These are phyloP conservation scores for Camellia granthamiana DNA, from an alignment of 148 eudicot genomes.

Conservation along the genomic window DNA sequence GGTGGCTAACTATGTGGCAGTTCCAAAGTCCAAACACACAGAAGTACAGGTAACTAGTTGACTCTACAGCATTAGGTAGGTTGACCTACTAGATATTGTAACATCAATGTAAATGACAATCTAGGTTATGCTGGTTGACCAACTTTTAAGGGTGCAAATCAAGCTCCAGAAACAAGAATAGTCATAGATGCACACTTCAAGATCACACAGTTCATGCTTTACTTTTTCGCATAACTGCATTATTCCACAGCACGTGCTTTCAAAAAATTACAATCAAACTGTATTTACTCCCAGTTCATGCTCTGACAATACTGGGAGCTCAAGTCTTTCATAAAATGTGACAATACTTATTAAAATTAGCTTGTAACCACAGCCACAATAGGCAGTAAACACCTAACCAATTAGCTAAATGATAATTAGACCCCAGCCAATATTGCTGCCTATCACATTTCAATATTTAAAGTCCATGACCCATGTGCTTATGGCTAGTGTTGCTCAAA, in stretches of 20 bases:
- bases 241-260: neutral
- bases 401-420: neutral
- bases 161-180: constrained; percentile 1
- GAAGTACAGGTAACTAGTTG: neutral
- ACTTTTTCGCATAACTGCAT: neutral
- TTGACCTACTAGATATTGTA: neutral
- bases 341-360: neutral
- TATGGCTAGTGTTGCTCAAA: neutral
- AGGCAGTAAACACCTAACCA: neutral
- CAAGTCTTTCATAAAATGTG: neutral
- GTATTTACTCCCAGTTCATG: neutral
- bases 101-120: constrained; percentile 1
- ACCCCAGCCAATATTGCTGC: neutral
- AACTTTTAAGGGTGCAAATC: neutral
- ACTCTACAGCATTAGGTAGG: neutral
- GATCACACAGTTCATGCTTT: neutral
- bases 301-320: too few relatives aligned
- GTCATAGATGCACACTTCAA: neutral
- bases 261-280: neutral
- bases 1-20: neutral
- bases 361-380: neutral
- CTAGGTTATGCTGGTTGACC: neutral
- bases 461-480: neutral
- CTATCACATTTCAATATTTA: neutral
- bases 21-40: neutral